Percentiles rank a stretch among this genome's conserved stretches.
These are phyloP conservation scores for Eucalyptus coolabah DNA, from an alignment of 345 rosid genomes.

Conservation along the genomic window DNA sequence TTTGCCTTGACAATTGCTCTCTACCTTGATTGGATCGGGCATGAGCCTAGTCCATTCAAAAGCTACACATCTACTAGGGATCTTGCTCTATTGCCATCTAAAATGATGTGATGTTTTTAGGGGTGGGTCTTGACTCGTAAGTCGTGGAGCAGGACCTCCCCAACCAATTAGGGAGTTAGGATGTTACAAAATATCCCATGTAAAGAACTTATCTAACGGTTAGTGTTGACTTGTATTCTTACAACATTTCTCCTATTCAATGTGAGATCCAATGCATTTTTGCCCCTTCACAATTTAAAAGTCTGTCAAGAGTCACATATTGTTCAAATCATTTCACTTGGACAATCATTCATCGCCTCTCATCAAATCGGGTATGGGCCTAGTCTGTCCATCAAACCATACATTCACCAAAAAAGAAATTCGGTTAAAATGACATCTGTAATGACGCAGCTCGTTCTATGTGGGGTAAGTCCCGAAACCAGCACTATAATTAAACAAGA, in stretches of 20 bases:
- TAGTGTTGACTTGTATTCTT: neutral
- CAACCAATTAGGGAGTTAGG: neutral
- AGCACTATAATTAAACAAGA: neutral
- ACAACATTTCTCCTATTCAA: neutral
- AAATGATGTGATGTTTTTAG: neutral
- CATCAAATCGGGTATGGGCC: neutral
- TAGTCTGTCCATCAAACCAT: neutral
- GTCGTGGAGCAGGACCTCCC: neutral
- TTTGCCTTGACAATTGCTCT: neutral
- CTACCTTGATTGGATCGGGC: neutral
- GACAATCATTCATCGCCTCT: neutral
- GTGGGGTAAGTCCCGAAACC: neutral
- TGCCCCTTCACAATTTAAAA: neutral
- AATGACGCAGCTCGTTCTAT: fast-evolving
- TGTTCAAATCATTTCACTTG: fast-evolving
- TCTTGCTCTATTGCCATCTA: neutral
- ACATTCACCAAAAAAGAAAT: neutral
- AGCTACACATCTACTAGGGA: neutral
- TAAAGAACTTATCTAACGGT: neutral
- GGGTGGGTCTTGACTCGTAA: neutral
- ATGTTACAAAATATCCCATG: neutral
- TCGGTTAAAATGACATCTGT: fast-evolving
- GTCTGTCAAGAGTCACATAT: fast-evolving
- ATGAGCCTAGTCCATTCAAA: neutral
- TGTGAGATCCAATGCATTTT: fast-evolving